Evolutionary conservation across 306 rosid species (phyloP), one percentile per base, ranked within the genome.

Genomic region (Fragaria iinumae): DNA sequence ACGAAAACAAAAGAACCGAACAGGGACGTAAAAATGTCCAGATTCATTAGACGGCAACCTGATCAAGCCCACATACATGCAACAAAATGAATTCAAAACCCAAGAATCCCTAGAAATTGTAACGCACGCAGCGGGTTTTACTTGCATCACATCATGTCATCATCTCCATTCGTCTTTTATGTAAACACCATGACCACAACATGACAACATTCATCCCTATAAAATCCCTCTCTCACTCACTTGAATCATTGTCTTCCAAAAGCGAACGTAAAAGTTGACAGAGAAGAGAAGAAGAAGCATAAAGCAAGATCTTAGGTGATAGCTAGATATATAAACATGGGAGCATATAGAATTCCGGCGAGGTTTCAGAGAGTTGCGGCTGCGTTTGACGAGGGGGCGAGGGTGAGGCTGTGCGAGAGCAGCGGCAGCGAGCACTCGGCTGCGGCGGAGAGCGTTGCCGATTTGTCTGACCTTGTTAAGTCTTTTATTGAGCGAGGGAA

Each of bases 381-480:
- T 21, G 92, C 96, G 6, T 90, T 95, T 60, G 89, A 87, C 6
- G 90, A 84, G 13, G 83, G 76, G 69, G 82, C 91, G 2, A 76
- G 86, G 55, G 73, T 82, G 78, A 79, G 84, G 83, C 80, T 62
- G 39, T 87, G 93, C 71, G 91, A 89, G 83, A 90, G 97, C 77
- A 91, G 97, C 59, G 98, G 98, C 32, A 91, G 97, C 79, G 98
- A 95, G 81, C 90, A 91, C 82, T 92, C 93, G 44, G 87, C 83
- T 7, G 73, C 65, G 17, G 73, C 63, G 23, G 96, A 87, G 79
- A 89, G 91, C 20, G 65, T 77, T 1, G 38, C 82, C 1, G 90
- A 92, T 67, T 85, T 92, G 70, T 92, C 90, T 10, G 88, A 87
- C 79, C 91, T 95, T 4, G 97, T 92, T 11, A 80, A 89, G 6